Conservation (phyloP, 208 protist genomes). For the Leishmania gerbilli region DNA sequence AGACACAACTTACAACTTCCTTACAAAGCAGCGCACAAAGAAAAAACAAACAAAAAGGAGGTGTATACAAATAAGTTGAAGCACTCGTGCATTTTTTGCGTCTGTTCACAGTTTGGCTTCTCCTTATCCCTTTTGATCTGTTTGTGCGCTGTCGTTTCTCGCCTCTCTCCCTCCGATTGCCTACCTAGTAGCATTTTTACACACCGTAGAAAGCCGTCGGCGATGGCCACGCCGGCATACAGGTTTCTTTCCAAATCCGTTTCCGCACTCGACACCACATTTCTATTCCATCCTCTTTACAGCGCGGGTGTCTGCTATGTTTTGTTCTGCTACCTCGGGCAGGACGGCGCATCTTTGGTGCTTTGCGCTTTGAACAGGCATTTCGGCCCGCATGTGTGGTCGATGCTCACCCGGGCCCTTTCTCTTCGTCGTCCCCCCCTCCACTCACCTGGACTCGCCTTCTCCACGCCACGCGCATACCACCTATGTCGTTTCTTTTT, state of each 20-base stretch:
- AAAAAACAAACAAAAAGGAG: conserved; percentile 7
- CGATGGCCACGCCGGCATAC: not conserved
- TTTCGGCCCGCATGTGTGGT: not conserved
- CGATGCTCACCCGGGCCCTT: not conserved
- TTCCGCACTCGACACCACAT: not conserved
- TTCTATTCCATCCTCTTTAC: not conserved
- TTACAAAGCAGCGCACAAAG: not conserved
- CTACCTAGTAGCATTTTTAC: too few species aligned
- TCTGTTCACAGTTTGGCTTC: not conserved
- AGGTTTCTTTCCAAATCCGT: not conserved
- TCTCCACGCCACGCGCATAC: not conserved
- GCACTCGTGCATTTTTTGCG: not conserved
- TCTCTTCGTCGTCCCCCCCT: not conserved
- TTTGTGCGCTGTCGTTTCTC: not conserved
- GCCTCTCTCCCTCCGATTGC: not conserved
- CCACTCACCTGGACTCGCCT: not conserved
- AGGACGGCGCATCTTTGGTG: not conserved
- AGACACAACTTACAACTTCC: not conserved
- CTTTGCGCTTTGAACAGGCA: not conserved
- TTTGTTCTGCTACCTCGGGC: not conserved
- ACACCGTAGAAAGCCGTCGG: not conserved
- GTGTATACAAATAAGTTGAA: not conserved
- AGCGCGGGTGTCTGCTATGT: not conserved
- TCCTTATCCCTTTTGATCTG: not conserved
- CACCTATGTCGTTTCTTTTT: too few species aligned